Conservation (phyloP, 306 rosid species). For the Herpetospermum pedunculosum region DNA sequence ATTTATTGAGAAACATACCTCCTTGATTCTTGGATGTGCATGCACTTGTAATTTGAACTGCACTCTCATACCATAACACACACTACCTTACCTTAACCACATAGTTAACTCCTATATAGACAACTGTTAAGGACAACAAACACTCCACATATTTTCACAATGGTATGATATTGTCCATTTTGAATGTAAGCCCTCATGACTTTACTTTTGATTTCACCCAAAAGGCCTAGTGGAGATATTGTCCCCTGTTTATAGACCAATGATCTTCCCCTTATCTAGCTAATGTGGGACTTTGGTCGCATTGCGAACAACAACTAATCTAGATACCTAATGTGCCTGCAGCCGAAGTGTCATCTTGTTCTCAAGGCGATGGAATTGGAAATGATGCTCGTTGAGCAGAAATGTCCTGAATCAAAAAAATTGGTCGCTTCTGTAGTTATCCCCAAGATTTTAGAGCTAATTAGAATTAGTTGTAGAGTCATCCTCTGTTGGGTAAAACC, state of each 20-base stretch:
- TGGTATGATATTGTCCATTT: too few relatives aligned
- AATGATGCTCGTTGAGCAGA: not conserved
- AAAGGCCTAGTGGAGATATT: too few relatives aligned
- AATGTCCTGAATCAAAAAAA: not conserved
- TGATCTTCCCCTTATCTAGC: too few relatives aligned
- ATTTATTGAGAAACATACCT: not conserved
- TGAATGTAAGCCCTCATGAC: too few relatives aligned
- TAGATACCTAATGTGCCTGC: not conserved
- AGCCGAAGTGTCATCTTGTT: not conserved
- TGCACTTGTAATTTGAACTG: not conserved
- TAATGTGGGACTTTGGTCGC: too few relatives aligned
- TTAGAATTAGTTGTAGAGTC: not conserved
- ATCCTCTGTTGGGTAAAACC: not conserved
- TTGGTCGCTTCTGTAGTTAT: not conserved
- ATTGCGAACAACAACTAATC: too few relatives aligned
- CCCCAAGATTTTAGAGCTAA: not conserved
- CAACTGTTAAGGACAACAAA: too few relatives aligned
- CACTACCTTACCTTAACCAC: not conserved
- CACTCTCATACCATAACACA: not conserved
- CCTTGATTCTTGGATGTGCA: not conserved
- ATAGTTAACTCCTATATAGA: not conserved
- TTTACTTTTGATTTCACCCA: too few relatives aligned
- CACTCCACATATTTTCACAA: too few relatives aligned
- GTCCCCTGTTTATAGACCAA: too few relatives aligned
- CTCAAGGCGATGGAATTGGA: not conserved